Percentiles rank a stretch among this genome's conserved stretches.
phyloP scores from a whole-genome alignment of 2,329 filamentous ascomycete genomes.

The Arthrocladium fulminans region DNA sequence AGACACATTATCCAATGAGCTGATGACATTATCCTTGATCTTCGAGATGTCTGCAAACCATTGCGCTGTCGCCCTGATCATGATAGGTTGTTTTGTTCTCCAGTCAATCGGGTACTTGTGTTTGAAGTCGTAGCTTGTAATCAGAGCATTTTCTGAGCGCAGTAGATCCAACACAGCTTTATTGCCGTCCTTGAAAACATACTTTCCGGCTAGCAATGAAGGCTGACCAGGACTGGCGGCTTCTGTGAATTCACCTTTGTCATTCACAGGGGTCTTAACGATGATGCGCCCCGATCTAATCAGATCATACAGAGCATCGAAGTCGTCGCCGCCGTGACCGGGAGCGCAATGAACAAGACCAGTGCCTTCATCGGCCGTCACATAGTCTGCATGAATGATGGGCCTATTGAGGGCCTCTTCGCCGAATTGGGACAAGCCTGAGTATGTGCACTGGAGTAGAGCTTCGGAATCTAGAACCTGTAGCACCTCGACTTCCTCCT shows the following conservation, averaged over 20 bases:
- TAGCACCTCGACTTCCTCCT: slow-evolving; percentile 30
- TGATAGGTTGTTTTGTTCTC: slow-evolving; percentile 87
- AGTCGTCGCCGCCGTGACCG: slow-evolving; percentile 95
- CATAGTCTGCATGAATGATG: slow-evolving; percentile 77
- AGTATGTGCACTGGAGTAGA: slow-evolving; percentile 48
- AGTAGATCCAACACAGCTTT: slow-evolving; percentile 62
- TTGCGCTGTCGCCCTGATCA: slow-evolving; percentile 85
- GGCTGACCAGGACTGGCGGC: slow-evolving; percentile 68
- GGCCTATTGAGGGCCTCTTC: slow-evolving; percentile 53
- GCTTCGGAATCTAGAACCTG: slow-evolving; percentile 30
- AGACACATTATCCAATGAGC: slow-evolving; percentile 58
- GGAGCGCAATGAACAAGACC: slow-evolving; percentile 92
- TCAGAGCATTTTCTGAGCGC: slow-evolving; percentile 48
- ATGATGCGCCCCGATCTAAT: slow-evolving; percentile 16
- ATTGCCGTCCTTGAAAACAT: slow-evolving; percentile 63
- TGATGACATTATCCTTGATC: slow-evolving; percentile 67
- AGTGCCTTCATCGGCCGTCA: slow-evolving; percentile 80
- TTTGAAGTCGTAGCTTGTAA: slow-evolving; percentile 60
- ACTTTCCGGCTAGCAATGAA: slow-evolving; percentile 57
- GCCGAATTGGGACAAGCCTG: slow-evolving; percentile 64
- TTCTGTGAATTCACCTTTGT: slow-evolving; percentile 68
- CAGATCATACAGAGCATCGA: slow-evolving; percentile 54
- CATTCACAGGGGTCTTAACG: slow-evolving; percentile 63
- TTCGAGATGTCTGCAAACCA: slow-evolving; percentile 91
- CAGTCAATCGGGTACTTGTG: slow-evolving; percentile 99